Percentiles rank a stretch among this genome's conserved stretches.
phyloP scores from a whole-genome alignment of 768 basidiomycete genomes.

The Mycena olivaceomarginata region DNA sequence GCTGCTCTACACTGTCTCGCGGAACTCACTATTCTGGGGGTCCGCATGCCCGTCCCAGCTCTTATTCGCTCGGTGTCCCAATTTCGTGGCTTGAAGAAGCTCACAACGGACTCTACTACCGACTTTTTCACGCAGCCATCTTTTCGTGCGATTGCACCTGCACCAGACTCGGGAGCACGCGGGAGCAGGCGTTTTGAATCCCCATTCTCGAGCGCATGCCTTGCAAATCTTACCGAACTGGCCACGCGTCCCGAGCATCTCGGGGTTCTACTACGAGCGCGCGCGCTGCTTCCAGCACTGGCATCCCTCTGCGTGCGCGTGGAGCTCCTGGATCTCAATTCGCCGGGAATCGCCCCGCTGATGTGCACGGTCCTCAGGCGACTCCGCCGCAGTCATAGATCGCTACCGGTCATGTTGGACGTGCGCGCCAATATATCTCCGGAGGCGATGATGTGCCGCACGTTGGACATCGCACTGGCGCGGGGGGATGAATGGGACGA shows the following conservation, averaged over 20 bases:
- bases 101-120: constrained; percentile 18
- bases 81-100: neutral
- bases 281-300: constrained; percentile 2
- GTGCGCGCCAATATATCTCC: constrained; percentile 11
- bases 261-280: neutral
- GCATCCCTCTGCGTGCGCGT: constrained; percentile 2
- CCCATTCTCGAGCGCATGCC: neutral
- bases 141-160: neutral
- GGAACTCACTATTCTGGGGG: constrained; percentile 25
- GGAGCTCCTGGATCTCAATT: constrained; percentile 12
- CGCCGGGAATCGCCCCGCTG: neutral
- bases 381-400: neutral
- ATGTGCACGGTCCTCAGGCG: neutral
- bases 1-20: constrained; percentile 15
- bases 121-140: constrained; percentile 10
- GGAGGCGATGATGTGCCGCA: constrained; percentile 26
- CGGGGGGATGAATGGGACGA: constrained; percentile 4
- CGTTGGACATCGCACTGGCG: constrained; percentile 21
- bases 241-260: constrained; percentile 19
- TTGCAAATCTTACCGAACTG: constrained; percentile 5
- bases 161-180: neutral
- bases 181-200: neutral
- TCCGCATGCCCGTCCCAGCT: neutral
- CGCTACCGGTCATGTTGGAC: constrained; percentile 7
- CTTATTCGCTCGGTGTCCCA: neutral